Conservation (phyloP, 352 stramenopile species). For the Globisporangium emineosum region DNA sequence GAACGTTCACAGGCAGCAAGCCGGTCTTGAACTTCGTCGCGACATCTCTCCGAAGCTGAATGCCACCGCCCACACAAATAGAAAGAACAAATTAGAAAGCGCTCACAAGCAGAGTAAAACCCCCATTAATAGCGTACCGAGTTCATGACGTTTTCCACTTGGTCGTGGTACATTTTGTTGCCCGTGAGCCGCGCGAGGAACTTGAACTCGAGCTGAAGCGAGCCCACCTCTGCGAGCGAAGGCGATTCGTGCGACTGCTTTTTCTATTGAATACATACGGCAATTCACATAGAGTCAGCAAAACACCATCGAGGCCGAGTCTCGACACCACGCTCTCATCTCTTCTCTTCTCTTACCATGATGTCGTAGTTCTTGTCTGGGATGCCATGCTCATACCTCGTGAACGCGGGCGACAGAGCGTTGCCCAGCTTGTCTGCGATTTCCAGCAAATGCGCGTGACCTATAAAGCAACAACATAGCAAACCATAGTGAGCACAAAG, state of each 20-base stretch:
- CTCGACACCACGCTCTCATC: neutral
- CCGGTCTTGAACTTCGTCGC: slow-evolving; percentile 51
- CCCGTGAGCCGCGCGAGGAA: slow-evolving; percentile 62
- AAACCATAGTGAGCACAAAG: neutral
- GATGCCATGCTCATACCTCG: slow-evolving; percentile 44
- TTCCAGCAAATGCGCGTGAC: slow-evolving; percentile 51
- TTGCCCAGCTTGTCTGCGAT: slow-evolving; percentile 62
- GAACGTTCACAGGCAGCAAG: slow-evolving; percentile 52
- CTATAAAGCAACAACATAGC: slow-evolving; percentile 14
- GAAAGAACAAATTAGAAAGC: neutral
- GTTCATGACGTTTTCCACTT: slow-evolving; percentile 70
- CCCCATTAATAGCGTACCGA: slow-evolving; percentile 24
- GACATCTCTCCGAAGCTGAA: slow-evolving; percentile 50
- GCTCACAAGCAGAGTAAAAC: neutral
- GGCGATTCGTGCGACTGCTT: slow-evolving; percentile 35
- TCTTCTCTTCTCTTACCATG: slow-evolving; percentile 29
- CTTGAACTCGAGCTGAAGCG: slow-evolving; percentile 83
- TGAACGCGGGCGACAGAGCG: slow-evolving; percentile 59
- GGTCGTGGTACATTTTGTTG: slow-evolving; percentile 55
- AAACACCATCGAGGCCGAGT: neutral
- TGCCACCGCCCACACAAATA: neutral
- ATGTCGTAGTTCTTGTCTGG: slow-evolving; percentile 68
- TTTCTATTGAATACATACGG: slow-evolving; percentile 21
- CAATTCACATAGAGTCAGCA: neutral
- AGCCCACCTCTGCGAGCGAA: slow-evolving; percentile 63